Conservation (phyloP, 306 rosid genomes). For the Pyrus communis region DNA sequence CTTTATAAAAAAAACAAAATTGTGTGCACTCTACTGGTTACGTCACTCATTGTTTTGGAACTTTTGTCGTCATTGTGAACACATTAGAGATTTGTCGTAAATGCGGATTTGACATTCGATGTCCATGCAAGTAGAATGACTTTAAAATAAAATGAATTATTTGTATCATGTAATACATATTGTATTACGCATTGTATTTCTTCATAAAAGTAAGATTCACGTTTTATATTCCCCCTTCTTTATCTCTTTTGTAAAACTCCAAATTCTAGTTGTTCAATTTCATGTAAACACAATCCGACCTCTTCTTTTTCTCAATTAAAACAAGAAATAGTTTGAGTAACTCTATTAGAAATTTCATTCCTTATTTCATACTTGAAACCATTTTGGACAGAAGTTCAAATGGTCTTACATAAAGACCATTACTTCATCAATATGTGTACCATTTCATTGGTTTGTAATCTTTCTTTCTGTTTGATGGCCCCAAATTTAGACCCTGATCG, state of each 20-base stretch:
- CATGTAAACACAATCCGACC: not conserved
- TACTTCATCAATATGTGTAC: not conserved
- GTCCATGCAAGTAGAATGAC: not conserved
- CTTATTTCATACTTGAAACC: not conserved
- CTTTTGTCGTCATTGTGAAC: not conserved
- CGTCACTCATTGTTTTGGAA: not conserved
- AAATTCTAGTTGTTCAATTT: too few species aligned
- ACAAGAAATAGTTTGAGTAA: not conserved
- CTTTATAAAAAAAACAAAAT: too few species aligned
- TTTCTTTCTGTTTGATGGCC: not conserved
- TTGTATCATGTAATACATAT: not conserved
- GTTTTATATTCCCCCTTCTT: not conserved
- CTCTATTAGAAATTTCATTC: not conserved
- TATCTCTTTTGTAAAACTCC: not conserved
- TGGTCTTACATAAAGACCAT: not conserved
- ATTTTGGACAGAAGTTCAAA: not conserved
- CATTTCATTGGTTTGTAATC: not conserved
- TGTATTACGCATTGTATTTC: too few species aligned
- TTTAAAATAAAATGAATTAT: not conserved
- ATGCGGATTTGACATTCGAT: not conserved
- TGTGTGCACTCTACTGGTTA: too few species aligned
- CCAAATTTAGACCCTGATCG: not conserved
- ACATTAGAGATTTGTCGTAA: not conserved
- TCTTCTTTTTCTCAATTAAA: too few species aligned
- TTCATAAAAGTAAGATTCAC: not conserved